Conservation (phyloP, 2,329 filamentous ascomycete species). For the Penicillium sumatraense region DNA sequence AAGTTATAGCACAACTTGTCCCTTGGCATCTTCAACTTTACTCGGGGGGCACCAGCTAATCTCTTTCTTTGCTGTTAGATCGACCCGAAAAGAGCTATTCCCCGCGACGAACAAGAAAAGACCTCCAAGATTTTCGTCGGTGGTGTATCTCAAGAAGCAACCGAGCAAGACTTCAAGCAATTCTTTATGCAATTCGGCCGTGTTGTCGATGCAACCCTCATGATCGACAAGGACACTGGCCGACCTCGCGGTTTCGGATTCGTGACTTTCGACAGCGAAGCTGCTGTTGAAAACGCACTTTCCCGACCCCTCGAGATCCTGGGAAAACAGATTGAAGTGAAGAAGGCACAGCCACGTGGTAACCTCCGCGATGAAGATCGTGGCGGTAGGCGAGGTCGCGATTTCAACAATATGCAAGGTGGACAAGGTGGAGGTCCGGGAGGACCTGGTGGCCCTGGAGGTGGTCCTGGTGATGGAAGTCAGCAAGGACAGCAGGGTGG, state of each 20-base stretch:
- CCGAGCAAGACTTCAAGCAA: constrained; percentile 91
- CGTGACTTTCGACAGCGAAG: constrained; percentile 95
- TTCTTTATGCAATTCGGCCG: constrained; percentile 97
- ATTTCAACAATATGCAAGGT: constrained; percentile 47
- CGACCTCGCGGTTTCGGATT: constrained; percentile 95
- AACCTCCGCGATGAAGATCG: constrained; percentile 93
- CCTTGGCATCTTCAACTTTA: too few relatives aligned
- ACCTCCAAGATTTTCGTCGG: constrained; percentile 99
- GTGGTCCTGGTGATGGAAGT: too few relatives aligned
- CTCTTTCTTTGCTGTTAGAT: too few relatives aligned
- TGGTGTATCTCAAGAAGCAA: constrained; percentile 95
- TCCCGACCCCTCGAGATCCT: constrained; percentile 86
- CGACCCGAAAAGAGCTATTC: constrained; percentile 96
- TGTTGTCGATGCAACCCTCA: constrained; percentile 94
- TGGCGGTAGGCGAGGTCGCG: constrained; percentile 52
- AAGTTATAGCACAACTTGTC: constrained; percentile 48
- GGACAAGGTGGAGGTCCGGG: too few relatives aligned
- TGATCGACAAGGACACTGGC: constrained; percentile 99
- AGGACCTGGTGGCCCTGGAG: too few relatives aligned
- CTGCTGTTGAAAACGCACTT: constrained; percentile 90
- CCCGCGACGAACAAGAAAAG: constrained; percentile 95
- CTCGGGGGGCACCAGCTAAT: too few relatives aligned
- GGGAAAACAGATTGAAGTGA: constrained; percentile 96
- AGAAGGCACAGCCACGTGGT: constrained; percentile 93
- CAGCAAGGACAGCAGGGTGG: constrained; percentile 49